phyloP scores from a whole-genome alignment of 1,284 basidiomycete species.

The Erythrobasidium hasegawianum region DNA sequence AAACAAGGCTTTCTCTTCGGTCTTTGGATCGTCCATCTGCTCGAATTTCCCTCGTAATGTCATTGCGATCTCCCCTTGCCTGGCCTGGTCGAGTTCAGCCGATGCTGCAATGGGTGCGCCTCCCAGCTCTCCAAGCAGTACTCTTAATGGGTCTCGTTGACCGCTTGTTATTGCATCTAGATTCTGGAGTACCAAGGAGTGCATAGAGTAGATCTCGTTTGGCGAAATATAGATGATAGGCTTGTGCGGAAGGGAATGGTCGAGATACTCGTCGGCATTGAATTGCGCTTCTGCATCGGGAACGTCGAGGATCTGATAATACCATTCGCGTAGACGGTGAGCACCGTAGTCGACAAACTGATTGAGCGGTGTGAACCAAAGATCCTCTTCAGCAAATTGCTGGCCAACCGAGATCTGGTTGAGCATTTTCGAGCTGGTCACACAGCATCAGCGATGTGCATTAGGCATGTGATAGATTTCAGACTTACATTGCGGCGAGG shows the following conservation, averaged over 20 bases:
- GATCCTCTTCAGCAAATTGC: conserved; percentile 70
- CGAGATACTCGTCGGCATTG: conserved; percentile 90
- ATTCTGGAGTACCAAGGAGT: conserved; percentile 74
- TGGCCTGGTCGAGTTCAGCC: conserved; percentile 74
- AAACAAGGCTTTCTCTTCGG: conserved; percentile 84
- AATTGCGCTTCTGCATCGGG: conserved; percentile 85
- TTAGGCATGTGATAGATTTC: no score
- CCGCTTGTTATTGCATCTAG: conserved; percentile 63
- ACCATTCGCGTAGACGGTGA: conserved; percentile 67
- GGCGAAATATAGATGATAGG: conserved; percentile 91
- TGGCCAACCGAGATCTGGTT: conserved; percentile 76
- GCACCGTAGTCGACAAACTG: conserved; percentile 75
- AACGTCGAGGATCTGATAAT: conserved; percentile 85
- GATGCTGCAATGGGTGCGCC: conserved; percentile 75
- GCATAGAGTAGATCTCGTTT: conserved; percentile 92
- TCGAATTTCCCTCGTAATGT: conserved; percentile 82
- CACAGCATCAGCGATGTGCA: no score
- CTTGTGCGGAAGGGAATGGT: conserved; percentile 85
- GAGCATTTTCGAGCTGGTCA: conserved; percentile 71
- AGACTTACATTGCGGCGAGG: conserved; percentile 62
- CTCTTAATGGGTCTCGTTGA: conserved; percentile 71
- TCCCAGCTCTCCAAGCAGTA: conserved; percentile 75
- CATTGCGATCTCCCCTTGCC: conserved; percentile 75
- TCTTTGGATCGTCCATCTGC: conserved; percentile 53
- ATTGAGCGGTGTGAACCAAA: conserved; percentile 83